Percentiles rank a stretch among this genome's conserved stretches.
Conservation (phyloP, 768 basidiomycete species). For the Neoboletus magnificus region DNA sequence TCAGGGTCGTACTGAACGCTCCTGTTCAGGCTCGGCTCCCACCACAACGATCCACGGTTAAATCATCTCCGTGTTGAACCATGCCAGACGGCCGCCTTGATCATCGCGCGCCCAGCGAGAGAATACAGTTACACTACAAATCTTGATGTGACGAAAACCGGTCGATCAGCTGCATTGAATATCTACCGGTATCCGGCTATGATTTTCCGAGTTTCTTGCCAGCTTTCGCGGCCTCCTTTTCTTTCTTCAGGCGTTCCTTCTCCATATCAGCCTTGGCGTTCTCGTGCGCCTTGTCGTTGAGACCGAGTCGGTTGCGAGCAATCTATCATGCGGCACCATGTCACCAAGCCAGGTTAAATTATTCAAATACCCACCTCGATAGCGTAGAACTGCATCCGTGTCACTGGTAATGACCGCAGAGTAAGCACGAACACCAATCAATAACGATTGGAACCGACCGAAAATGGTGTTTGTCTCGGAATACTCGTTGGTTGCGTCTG, state of each 20-base stretch:
- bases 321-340: slow-evolving; percentile 49
- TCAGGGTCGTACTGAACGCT: slow-evolving; percentile 1
- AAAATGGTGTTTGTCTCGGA: slow-evolving; percentile 92
- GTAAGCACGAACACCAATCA: slow-evolving; percentile 8
- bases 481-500: slow-evolving; percentile 77
- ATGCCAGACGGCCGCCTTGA: neutral
- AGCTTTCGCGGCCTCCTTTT: slow-evolving; percentile 49
- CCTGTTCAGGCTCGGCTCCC: slow-evolving; percentile 7
- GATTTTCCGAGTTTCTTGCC: slow-evolving; percentile 34
- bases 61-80: slow-evolving; percentile 14
- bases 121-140: neutral
- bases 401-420: slow-evolving; percentile 11
- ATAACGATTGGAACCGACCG: slow-evolving; percentile 44
- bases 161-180: neutral
- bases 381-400: slow-evolving; percentile 73
- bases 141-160: neutral
- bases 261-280: slow-evolving; percentile 66
- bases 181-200: slow-evolving; percentile 14
- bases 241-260: slow-evolving; percentile 55
- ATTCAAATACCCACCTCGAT: slow-evolving; percentile 60
- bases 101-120: neutral
- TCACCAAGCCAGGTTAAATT: neutral
- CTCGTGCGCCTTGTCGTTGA: slow-evolving; percentile 87
- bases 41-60: slow-evolving; percentile 6
- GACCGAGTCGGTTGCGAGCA: slow-evolving; percentile 82